A percentile compares a stretch with the other conserved stretches of the same genome.
Conservation (phyloP, 345 rosid genomes). For the Raphanus raphanistrum region DNA sequence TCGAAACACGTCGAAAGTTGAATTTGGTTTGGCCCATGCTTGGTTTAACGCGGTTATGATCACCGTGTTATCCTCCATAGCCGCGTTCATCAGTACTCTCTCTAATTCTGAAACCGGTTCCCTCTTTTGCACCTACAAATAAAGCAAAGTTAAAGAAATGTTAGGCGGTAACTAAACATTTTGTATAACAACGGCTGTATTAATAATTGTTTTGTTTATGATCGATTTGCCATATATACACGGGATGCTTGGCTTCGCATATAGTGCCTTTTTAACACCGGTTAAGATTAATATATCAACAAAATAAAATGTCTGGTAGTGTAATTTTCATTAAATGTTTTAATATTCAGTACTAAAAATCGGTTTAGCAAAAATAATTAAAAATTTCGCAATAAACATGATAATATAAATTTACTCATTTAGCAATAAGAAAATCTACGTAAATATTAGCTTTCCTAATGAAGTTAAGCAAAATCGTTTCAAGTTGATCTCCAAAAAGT, state of each 20-base stretch:
- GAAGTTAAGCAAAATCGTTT: neutral
- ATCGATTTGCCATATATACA: neutral
- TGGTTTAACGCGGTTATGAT: slow-evolving; percentile 64
- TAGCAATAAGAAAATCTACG: neutral
- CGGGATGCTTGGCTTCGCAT: neutral
- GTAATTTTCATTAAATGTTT: neutral
- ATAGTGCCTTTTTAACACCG: neutral
- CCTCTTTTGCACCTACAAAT: slow-evolving; percentile 14
- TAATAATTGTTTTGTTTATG: neutral
- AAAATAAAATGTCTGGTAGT: neutral
- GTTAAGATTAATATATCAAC: neutral
- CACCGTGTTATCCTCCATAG: slow-evolving; percentile 51
- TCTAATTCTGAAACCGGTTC: slow-evolving; percentile 32
- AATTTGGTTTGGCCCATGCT: slow-evolving; percentile 65
- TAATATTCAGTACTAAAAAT: neutral
- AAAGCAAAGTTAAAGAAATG: neutral
- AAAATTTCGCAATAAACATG: neutral
- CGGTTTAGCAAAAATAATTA: neutral
- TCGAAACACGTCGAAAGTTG: slow-evolving; percentile 59
- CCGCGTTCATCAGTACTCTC: slow-evolving; percentile 28
- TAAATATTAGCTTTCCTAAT: neutral
- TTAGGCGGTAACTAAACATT: too few relatives aligned
- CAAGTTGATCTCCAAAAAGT: neutral
- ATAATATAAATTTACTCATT: neutral
- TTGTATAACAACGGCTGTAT: too few relatives aligned